Evolutionary conservation across 2,329 filamentous ascomycete genomes (phyloP).

Genomic region (Mycosphaerelloides madeirae): DNA sequence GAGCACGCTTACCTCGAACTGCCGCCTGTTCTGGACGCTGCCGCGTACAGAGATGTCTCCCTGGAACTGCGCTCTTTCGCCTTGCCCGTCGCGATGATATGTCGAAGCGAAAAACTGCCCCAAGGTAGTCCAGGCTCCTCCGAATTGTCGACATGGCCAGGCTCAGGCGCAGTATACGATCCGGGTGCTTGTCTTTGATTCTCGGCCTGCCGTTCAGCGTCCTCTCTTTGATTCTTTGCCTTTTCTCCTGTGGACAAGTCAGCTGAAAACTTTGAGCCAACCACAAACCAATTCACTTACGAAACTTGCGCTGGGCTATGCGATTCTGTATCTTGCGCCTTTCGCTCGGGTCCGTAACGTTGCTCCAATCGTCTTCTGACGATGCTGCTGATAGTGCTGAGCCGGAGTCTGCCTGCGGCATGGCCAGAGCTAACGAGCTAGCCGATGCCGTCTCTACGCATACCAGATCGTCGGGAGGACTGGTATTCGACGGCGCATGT

Average conservation of each 20-base stretch:
- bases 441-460: conserved; percentile 8
- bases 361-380: conserved; percentile 61
- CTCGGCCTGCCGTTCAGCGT: conserved; percentile 56
- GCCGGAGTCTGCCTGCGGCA: conserved; percentile 19
- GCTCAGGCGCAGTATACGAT: conserved; percentile 58
- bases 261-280: conserved; percentile 1
- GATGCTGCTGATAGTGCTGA: conserved; percentile 11
- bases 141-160: conserved; percentile 51
- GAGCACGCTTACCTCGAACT: conserved; percentile 34
- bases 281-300: conserved; percentile 47
- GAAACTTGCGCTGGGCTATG: conserved; percentile 70
- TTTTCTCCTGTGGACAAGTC: conserved; percentile 57
- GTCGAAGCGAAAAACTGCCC: conserved; percentile 62
- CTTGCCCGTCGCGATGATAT: conserved; percentile 44
- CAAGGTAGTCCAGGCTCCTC: conserved; percentile 64
- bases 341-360: conserved; percentile 65
- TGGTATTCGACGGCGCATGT: conserved; percentile 1
- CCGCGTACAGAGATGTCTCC: conserved; percentile 37
- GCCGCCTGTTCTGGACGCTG: conserved; percentile 34
- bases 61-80: conserved; percentile 42
- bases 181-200: conserved; percentile 61
- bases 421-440: conserved; percentile 7
- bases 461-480: conserved; percentile 1
- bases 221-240: conserved; percentile 62
- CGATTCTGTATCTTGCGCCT: conserved; percentile 71